Evolutionary conservation across 495 filamentous ascomycete genomes (phyloP), one percentile per base, ranked within the genome.

Genomic region (Penicillium alfredii): DNA sequence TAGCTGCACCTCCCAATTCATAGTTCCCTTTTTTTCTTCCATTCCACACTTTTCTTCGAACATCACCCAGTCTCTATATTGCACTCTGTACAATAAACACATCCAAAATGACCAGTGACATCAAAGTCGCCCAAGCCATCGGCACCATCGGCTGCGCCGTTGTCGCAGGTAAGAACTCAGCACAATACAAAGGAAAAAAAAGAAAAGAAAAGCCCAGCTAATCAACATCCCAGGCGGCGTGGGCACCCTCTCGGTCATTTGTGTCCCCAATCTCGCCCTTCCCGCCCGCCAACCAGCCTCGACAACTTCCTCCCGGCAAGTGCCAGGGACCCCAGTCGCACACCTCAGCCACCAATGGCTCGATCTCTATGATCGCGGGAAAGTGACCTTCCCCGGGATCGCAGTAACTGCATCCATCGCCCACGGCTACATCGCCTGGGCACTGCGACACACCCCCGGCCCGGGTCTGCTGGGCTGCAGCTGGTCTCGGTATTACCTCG

Each of bases 321-420:
- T 10, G 6, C 51, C 55, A 19, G 51, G 33, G 14, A 49, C 55
- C 10, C 35, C 55, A 1, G 13, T 38, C 22, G 8, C 42, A 10
- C 51, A 58, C 15, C 16, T 58, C 20, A 39, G 48, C 5, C 48
- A 52, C 22, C 64, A 66, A 42, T 67, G 55, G 58, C 33, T 44
- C n/a, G 42, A 45, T 23, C 25, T 53, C 16, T 67, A 55, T 38
- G 25, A 53, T 3, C 49, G 42, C 9, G 61, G 61, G 11, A 47
- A 47, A 12, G 27, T 20, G 5, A 50, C 48, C 30, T 52, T 55
- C 24, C 61, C 59, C 0, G 22, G 34, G 0, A 25, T 62, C 1
- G 48, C 47, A 1, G 14, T 35, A 0, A 17, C 44, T 7, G 34
- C 52, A 2, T 55, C 57, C 0, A 31, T 58, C 3, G 60, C 53